Base-by-base conservation (phyloP, 805 yeast genomes). In the Metschnikowia cerradonensis region DNA sequence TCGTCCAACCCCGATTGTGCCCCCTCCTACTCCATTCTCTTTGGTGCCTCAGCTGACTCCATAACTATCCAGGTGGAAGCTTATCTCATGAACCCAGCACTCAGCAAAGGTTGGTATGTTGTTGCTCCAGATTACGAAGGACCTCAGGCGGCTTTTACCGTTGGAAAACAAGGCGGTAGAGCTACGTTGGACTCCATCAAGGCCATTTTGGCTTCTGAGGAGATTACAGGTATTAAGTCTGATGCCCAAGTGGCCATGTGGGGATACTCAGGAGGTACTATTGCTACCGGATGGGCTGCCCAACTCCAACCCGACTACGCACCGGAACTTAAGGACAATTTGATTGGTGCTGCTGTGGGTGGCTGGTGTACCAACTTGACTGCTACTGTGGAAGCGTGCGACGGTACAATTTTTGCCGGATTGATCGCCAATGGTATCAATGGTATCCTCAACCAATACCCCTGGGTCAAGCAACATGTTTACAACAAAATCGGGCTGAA, bases 221-320 rank as follows among this genome's bases (percentile, higher is more conserved):
- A 57, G 23, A 33, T 49, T n/a, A 56, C 68, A 1, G 64, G 64
- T 2, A 41, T 66, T 11, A 35, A 50, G 11, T 14, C 52, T 2
- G 54, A 59, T 33, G 65, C 72, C 22, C 46, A 52, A 30, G 59
- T 56, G 17, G 59, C 50, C 11, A 35, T 71, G 41, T 68, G 68
- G 68, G 76, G 76, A 0, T 71, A 66, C 48, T 67, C 72, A 2
- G 76, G 76, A 10, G 75, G 74, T 5, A 59, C 71, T 1, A 51
- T 70, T 32, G 71, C 75, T 8, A 47, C 68, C 15, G 64, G 68
- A 7, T 71, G 75, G 75, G 74, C 74, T 11, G 66, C 70, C 2
- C 60, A 66, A 14, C 54, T 68, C 32, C 72, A 67, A 51, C 73
- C 73, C 6, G 44, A 52, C 2, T 71, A 71, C 48, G 75, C 75